Conservation (phyloP, 345 rosid genomes). For the Arabidopsis arenosa region DNA sequence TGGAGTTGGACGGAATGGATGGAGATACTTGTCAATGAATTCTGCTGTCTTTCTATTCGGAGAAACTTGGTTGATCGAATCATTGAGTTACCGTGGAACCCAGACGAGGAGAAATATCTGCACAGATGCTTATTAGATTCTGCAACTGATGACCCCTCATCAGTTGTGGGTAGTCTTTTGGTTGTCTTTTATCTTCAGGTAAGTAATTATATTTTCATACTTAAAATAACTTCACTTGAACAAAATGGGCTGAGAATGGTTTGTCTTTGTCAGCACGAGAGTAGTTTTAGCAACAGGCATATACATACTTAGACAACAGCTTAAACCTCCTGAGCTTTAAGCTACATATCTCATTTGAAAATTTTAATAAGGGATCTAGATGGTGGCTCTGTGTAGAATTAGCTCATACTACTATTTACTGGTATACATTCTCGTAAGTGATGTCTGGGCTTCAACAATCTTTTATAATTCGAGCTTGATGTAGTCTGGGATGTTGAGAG, state of each 20-base stretch:
- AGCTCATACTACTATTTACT: not conserved
- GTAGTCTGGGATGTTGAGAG: constrained; percentile 18
- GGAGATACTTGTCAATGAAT: constrained; percentile 82
- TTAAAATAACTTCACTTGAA: constrained; percentile 15
- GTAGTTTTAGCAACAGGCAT: constrained; percentile 20
- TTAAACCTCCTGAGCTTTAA: constrained; percentile 13
- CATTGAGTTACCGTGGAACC: constrained; percentile 93
- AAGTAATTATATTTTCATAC: constrained; percentile 36
- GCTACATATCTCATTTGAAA: not conserved
- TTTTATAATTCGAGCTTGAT: constrained; percentile 6
- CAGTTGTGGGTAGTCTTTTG: constrained; percentile 77
- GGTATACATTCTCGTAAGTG: not conserved
- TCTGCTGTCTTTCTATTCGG: constrained; percentile 86
- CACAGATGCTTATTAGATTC: constrained; percentile 82
- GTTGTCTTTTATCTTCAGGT: constrained; percentile 94
- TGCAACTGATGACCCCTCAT: constrained; percentile 75
- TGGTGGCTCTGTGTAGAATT: not conserved
- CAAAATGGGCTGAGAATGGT: constrained; percentile 11
- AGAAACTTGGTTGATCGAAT: constrained; percentile 85
- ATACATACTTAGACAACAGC: not conserved
- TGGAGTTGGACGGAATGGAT: constrained; percentile 78
- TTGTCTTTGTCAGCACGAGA: not conserved
- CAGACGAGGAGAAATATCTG: constrained; percentile 84
- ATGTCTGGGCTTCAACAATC: not conserved
- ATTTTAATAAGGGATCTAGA: not conserved